Evolutionary conservation across 2,329 filamentous ascomycete genomes (phyloP), one percentile per base, ranked within the genome.

Genomic region (Massarina eburnea): DNA sequence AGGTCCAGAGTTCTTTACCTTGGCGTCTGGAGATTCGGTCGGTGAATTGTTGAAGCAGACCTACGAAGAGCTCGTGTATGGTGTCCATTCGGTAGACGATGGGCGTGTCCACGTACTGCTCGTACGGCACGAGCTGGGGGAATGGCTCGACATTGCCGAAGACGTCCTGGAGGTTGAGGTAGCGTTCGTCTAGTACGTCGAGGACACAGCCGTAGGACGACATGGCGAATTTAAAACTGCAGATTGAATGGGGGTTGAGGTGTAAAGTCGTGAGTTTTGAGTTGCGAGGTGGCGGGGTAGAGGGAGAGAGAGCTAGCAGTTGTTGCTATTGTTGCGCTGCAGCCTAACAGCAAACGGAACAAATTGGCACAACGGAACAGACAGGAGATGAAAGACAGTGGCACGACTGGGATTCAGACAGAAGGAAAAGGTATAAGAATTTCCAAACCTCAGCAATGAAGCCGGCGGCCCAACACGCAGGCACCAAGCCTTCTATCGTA

Each of bases 1-100:
- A 69, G 6, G 59, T 62, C 66, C 66, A 69, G 3, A 62, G 38
- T 45, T 69, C 66, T 37, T 55, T 58, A 35, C 48, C 39, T 8
- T 10, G 39, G 8, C 35, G 35, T 20, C 52, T 39, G 9, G 38
- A 38, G 36, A 38, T 44, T 26, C 54, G 52, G 30, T 57, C 54
- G 20, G 62, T 67, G 45, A 62, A 62, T 26, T 66, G 55, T 32
- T 69, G 66, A 3, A 67, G 49, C 4, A 58, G 45, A 7, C 48
- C 59, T 38, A 67, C 34, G 48, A 63, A 60, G 8, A 59, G 29
- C 9, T 61, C 57, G 27, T 60, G 62, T n/a, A 45, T 38, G 3
- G 46, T 51, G 15, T 64, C 54, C 48, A 66, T 62, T 29, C 52
- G 58, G 40, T 68, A 68, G 2, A 62, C 53, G 4, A 62, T 24